Base-by-base conservation (phyloP, 306 rosid species). In the Astragalus membranaceus region DNA sequence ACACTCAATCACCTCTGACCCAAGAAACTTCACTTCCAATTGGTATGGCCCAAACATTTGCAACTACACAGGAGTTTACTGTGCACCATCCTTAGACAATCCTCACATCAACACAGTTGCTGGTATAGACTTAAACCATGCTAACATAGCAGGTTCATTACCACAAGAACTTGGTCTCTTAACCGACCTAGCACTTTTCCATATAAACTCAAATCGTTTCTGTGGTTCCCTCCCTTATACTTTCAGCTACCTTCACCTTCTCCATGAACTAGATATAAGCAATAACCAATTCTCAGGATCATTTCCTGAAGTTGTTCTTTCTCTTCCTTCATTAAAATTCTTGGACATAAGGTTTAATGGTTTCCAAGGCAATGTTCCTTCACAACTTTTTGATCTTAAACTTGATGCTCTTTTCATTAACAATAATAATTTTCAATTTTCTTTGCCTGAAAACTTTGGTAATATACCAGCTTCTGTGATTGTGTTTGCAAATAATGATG, bases 71-170 rank as follows among this genome's bases (percentile, higher is more conserved):
- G 98, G 98, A 3, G 73, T 93, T 30, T 88, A 61, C 82, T 93
- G 98, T 53, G 94, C 97, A 6, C 81, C 87, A 0, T 84, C 97
- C 2, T 96, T 73, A 2, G 86, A 82, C n/a, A 85, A 90, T 4
- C 85, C 89, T 44, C 51, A 82, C 76, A 14, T 72, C 54, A 26
- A 49, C 14, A 93, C 98, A 0, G 98, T 93, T 1, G 97, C 97
- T 0, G 98, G 98, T 16, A 76, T 93, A 8, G 98, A 93, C 82
- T 82, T 93, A 16, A 93, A 93, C 88, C 92, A 88, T 12, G 97
- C 72, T 63, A 46, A 72, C 70, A 67, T 93, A 16, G 57, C 86
- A 1, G 98, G 98, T 11, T 67, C 87, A 2, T 57, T 93, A 6
- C 92, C 98, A 0, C 76, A 85, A 16, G 81, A 93, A n/a, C 88